These are phyloP conservation scores for Cyclotella cryptica DNA, from an alignment of 108 stramenopile species.

Conservation along the genomic window DNA sequence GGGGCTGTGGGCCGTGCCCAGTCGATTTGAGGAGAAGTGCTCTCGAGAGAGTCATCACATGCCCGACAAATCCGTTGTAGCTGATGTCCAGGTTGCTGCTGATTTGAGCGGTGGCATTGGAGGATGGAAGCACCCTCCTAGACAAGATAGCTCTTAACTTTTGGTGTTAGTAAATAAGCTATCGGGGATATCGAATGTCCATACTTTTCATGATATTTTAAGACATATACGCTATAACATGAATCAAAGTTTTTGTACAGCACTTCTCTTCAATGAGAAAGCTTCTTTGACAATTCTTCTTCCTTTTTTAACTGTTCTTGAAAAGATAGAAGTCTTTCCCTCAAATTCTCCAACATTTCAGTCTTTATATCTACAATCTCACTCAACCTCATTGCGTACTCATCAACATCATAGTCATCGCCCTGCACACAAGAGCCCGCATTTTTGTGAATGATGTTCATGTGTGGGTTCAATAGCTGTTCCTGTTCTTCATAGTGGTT, in stretches of 20 bases:
- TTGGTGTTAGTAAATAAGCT: background rate
- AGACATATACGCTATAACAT: too few species aligned
- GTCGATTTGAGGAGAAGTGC: constrained; percentile 66
- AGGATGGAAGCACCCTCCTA: constrained; percentile 64
- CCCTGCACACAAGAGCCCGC: constrained; percentile 93
- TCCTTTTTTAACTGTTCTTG: constrained; percentile 32
- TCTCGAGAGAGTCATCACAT: constrained; percentile 8
- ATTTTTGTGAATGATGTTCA: constrained; percentile 85
- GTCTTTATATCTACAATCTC: constrained; percentile 91
- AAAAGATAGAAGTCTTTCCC: constrained; percentile 1
- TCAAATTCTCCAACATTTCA: background rate
- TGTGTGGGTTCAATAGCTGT: constrained; percentile 94
- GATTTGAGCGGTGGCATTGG: constrained; percentile 69
- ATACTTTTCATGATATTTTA: too few species aligned
- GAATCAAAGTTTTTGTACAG: too few species aligned
- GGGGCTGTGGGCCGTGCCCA: constrained; percentile 91
- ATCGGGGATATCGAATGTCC: background rate
- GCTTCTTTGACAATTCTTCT: constrained; percentile 40
- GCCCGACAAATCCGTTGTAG: constrained; percentile 5
- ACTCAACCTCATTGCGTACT: constrained; percentile 88
- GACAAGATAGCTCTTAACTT: background rate
- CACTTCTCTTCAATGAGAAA: background rate
- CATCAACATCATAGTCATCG: constrained; percentile 93
- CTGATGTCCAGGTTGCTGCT: constrained; percentile 31
- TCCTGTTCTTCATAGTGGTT: constrained; percentile 95